Percentiles rank a stretch among this genome's conserved stretches.
Conservation (phyloP, 192 early-diverging fungal genomes). For the Phycomyces blakesleeanus region DNA sequence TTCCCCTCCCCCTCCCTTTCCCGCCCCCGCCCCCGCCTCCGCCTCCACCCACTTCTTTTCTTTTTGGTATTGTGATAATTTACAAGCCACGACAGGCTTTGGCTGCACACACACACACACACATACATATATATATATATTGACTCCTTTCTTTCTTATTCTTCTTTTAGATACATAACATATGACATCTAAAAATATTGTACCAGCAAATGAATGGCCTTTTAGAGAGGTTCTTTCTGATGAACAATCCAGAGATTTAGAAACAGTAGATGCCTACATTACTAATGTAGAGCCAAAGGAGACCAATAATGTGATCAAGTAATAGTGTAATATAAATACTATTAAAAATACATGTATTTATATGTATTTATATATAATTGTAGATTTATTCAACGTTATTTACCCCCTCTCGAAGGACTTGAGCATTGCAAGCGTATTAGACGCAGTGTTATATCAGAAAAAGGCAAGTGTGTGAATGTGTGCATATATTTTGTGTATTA, state of each 20-base stretch:
- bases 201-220: constrained; percentile 26
- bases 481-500: constrained; percentile 9
- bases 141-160: too few relatives aligned
- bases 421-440: constrained; percentile 48
- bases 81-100: background rate
- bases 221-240: constrained; percentile 43
- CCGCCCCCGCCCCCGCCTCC: too few relatives aligned
- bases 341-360: too few relatives aligned
- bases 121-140: too few relatives aligned
- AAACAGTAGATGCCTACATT: constrained; percentile 32
- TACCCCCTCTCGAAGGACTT: constrained; percentile 34
- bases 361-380: background rate
- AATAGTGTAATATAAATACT: too few relatives aligned
- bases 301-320: constrained; percentile 29
- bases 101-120: too few relatives aligned
- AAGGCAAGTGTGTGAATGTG: background rate
- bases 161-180: too few relatives aligned
- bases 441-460: constrained; percentile 21
- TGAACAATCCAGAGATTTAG: constrained; percentile 37
- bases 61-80: too few relatives aligned
- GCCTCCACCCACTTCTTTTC: too few relatives aligned
- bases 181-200: background rate
- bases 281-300: constrained; percentile 24
- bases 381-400: constrained; percentile 45
- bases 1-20: too few relatives aligned